A percentile compares a stretch with the other conserved stretches of the same genome.
Evolutionary conservation across 1,139 yeast genomes (phyloP).

Genomic region (Scheffersomyces segobiensis): DNA sequence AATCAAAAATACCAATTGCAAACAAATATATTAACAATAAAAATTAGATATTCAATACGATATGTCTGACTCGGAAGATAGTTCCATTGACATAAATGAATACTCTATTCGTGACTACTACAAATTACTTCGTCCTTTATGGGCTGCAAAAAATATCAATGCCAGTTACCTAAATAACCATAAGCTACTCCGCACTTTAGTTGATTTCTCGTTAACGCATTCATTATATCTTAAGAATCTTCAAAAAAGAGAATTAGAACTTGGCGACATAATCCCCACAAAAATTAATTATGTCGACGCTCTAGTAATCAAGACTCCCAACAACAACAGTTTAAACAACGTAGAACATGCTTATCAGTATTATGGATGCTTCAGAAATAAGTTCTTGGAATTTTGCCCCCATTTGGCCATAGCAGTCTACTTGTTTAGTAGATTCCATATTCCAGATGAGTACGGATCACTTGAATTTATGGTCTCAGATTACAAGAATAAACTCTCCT

Average conservation of each 20-base stretch:
- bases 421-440: constrained; percentile 31
- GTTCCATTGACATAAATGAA: constrained; percentile 11
- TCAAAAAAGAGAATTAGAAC: constrained; percentile 24
- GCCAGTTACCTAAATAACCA: constrained; percentile 20
- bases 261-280: constrained; percentile 19
- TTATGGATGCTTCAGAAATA: constrained; percentile 28
- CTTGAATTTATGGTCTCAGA: constrained; percentile 19
- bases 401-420: constrained; percentile 31
- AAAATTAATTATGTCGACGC: not conserved
- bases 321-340: not conserved
- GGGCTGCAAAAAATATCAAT: constrained; percentile 15
- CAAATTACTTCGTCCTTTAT: constrained; percentile 20
- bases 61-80: constrained; percentile 17
- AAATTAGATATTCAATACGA: not conserved
- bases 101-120: constrained; percentile 25
- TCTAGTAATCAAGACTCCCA: constrained; percentile 4
- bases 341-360: constrained; percentile 10
- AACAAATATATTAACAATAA: not conserved
- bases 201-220: constrained; percentile 29
- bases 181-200: constrained; percentile 25
- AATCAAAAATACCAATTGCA: not conserved
- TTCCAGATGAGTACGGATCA: constrained; percentile 30
- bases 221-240: constrained; percentile 20
- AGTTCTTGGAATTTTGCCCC: constrained; percentile 31
- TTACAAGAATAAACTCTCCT: constrained; percentile 9